A percentile compares a stretch with the other conserved stretches of the same genome.
Evolutionary conservation across 305 asterid genomes (phyloP).

Genomic region (Stenogyne calaminthoides): DNA sequence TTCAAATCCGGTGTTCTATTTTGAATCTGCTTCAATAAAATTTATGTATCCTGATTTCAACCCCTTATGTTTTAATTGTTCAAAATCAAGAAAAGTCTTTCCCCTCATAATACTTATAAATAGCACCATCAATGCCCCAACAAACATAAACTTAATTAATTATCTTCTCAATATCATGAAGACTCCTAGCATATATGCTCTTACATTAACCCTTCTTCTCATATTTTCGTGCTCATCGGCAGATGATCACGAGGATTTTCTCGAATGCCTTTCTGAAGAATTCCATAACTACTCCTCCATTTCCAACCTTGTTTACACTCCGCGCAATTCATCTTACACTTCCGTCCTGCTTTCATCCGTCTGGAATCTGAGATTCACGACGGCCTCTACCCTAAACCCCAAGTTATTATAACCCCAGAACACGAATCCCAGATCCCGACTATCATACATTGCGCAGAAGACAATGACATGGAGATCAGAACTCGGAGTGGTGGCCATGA

Average conservation of each 20-base stretch:
- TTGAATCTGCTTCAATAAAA: too few relatives aligned
- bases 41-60: neutral
- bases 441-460: neutral
- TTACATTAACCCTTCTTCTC: neutral
- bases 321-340: neutral
- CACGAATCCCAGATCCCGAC: conserved; percentile 2
- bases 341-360: neutral
- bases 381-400: neutral
- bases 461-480: neutral
- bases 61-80: neutral
- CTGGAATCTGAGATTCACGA: neutral
- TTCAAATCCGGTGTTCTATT: too few relatives aligned
- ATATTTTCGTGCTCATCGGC: neutral
- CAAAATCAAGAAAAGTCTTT: neutral
- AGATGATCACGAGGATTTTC: neutral
- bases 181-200: neutral
- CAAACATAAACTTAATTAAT: too few relatives aligned
- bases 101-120: neutral
- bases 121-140: too few relatives aligned
- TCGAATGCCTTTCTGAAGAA: neutral
- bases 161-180: neutral
- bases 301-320: conserved; percentile 2
- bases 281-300: neutral
- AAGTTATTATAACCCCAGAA: neutral
- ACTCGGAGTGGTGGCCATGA: neutral